phyloP scores from a whole-genome alignment of 1,139 yeast genomes.

The Suhomyces choctaworum region DNA sequence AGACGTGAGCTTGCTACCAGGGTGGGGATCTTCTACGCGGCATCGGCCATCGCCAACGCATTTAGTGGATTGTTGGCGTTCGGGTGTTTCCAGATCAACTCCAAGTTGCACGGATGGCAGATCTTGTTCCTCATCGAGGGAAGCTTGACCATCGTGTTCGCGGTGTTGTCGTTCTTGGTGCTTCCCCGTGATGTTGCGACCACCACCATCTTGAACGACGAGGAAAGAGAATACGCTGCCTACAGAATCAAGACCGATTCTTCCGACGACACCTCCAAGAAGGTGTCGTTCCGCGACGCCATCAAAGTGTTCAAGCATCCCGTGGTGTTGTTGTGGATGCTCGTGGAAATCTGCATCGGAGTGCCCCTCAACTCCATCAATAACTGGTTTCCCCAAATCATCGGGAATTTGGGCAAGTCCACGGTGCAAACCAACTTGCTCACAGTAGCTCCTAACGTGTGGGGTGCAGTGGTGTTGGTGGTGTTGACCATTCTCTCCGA shows the following conservation, averaged over 20 bases:
- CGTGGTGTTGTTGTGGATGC: slow-evolving; percentile 29
- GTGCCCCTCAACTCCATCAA: slow-evolving; percentile 51
- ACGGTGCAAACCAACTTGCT: slow-evolving; percentile 30
- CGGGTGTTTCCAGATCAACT: slow-evolving; percentile 28
- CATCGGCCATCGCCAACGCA: slow-evolving; percentile 25
- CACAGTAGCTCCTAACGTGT: slow-evolving; percentile 34
- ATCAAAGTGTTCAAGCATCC: slow-evolving; percentile 32
- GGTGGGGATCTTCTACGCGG: slow-evolving; percentile 22
- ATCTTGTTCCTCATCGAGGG: slow-evolving; percentile 27
- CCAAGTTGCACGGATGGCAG: slow-evolving; percentile 25
- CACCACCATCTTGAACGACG: slow-evolving; percentile 29
- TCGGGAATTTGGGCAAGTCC: slow-evolving; percentile 29
- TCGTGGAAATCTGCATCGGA: slow-evolving; percentile 46
- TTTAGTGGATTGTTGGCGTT: slow-evolving; percentile 23
- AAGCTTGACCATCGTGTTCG: slow-evolving; percentile 20
- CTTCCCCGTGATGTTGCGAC: slow-evolving; percentile 26
- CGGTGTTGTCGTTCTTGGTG: slow-evolving; percentile 15
- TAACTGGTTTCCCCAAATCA: slow-evolving; percentile 46
- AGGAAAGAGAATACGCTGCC: slow-evolving; percentile 28
- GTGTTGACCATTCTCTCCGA: slow-evolving; percentile 28
- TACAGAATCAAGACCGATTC: slow-evolving; percentile 30
- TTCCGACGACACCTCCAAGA: slow-evolving; percentile 23
- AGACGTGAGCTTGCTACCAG: slow-evolving; percentile 24
- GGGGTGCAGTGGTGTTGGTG: slow-evolving; percentile 30
- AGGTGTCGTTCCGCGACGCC: slow-evolving; percentile 27